Evolutionary conservation across 768 basidiomycete genomes (phyloP).

Genomic region (Boletus sp.): DNA sequence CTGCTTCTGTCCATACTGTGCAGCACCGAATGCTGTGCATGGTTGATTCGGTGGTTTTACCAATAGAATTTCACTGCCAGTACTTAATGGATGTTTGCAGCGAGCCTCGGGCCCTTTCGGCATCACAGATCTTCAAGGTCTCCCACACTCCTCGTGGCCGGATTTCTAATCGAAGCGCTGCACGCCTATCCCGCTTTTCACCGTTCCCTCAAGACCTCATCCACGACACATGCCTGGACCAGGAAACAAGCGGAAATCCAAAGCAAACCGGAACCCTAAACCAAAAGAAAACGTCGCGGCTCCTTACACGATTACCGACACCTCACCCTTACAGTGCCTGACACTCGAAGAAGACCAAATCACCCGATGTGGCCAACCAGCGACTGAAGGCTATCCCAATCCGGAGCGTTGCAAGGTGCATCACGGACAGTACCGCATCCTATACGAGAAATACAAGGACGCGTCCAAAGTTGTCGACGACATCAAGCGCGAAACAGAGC

Average conservation of each 20-base stretch:
- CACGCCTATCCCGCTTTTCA: too few species aligned
- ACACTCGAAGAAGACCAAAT: slow-evolving; percentile 26
- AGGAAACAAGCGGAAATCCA: slow-evolving; percentile 7
- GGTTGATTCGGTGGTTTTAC: too few species aligned
- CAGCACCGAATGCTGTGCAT: too few species aligned
- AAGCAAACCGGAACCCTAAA: not conserved
- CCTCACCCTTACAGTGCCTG: slow-evolving; percentile 16
- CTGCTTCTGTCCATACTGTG: slow-evolving; percentile 9
- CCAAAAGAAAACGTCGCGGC: not conserved
- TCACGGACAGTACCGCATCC: slow-evolving; percentile 23
- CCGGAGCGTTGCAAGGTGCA: slow-evolving; percentile 25
- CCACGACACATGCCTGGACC: too few species aligned
- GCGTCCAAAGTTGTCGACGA: slow-evolving; percentile 28
- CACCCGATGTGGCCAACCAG: slow-evolving; percentile 21
- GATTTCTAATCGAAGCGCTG: too few species aligned
- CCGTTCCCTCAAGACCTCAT: too few species aligned
- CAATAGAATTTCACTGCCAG: too few species aligned
- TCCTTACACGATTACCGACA: not conserved
- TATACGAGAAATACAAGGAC: slow-evolving; percentile 28
- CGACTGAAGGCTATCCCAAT: slow-evolving; percentile 19
- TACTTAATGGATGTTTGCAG: too few species aligned
- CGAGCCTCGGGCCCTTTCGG: too few species aligned
- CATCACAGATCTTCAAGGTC: too few species aligned
- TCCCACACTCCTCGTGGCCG: too few species aligned
- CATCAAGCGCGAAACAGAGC: not conserved